Base-by-base conservation (phyloP, 257 asterid species). In the Solanum bulbocastanum region DNA sequence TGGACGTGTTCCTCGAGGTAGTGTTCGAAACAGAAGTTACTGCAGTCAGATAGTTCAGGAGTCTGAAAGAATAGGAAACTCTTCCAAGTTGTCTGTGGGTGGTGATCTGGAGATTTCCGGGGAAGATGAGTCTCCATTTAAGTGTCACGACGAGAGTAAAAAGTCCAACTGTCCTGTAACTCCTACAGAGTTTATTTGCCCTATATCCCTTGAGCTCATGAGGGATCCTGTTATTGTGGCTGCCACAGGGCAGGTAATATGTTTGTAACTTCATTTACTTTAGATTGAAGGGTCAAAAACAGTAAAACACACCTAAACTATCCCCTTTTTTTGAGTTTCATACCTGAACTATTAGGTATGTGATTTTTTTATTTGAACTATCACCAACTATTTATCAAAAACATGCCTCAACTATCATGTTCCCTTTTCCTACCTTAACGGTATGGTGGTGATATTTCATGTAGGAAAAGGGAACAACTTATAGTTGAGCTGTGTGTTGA, bases 131-230 rank as follows among this genome's bases (percentile, higher is more conserved):
- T 79, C 92, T 42, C 66, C 91, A 22, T 84, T 88, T 90, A 92
- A 88, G 86, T 92, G 42, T 84, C 65, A 84, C 18, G 96, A 93
- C 18, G 96, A 93, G 92, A 94, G 91, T 92, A 92, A 92, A 89
- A 92, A 95, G 92, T 76, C 88, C 3, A 94, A 94, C 88, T 91
- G 91, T 91, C 92, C 94, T 74, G 90, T 90, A 36, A 90, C 95
- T 89, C 99, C 98, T 5, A 96, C 91, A 25, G 99, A 97, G 89
- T 96, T 93, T 86, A 96, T 87, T 46, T 97, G 99, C 89, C 99
- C 99, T n/a, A 95, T 97, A 83, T 95, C 99, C 37, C 98, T 97
- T 83, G 99, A 97, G 87, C 93, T 97, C 76, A 96, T 97, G 99
- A 92, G 96, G 91, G 98, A 97, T 91, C 99, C 99, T 3, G 99